Conservation (phyloP, 1,284 basidiomycete genomes). For the Nidula niveotomentosa region DNA sequence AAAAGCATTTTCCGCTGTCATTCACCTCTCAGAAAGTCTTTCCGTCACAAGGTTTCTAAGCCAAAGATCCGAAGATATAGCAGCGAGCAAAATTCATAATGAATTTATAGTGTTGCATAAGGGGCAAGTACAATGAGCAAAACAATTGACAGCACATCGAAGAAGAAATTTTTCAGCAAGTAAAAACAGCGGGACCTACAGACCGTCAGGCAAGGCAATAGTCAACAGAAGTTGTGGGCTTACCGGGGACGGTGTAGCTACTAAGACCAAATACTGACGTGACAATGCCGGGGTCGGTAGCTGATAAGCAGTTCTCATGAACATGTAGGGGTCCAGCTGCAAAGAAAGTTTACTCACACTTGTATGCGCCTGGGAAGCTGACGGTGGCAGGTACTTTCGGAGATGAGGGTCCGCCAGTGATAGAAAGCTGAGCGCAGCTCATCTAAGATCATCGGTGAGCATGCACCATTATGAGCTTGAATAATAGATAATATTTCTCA, state of each 20-base stretch:
- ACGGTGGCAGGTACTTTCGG: slow-evolving; percentile 40
- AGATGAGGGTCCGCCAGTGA: slow-evolving; percentile 40
- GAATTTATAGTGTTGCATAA: too few relatives aligned
- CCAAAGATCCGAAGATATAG: too few relatives aligned
- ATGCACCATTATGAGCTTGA: not conserved
- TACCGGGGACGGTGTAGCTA: slow-evolving; percentile 40
- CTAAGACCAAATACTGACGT: slow-evolving; percentile 36
- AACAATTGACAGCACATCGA: not conserved
- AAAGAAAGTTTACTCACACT: slow-evolving; percentile 16
- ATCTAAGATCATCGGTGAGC: slow-evolving; percentile 18
- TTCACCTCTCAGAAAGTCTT: too few relatives aligned
- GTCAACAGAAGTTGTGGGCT: not conserved
- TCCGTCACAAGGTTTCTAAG: too few relatives aligned
- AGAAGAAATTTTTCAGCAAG: slow-evolving; percentile 16
- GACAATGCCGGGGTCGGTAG: slow-evolving; percentile 41
- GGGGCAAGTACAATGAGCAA: too few relatives aligned
- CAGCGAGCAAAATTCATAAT: too few relatives aligned
- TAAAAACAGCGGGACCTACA: slow-evolving; percentile 24
- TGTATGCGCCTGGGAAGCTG: slow-evolving; percentile 51
- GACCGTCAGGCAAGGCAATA: not conserved
- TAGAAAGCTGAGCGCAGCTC: slow-evolving; percentile 37
- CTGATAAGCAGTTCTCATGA: slow-evolving; percentile 12
- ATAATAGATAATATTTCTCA: slow-evolving; percentile 10
- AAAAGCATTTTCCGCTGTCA: too few relatives aligned
- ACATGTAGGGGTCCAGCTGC: not conserved